Percentiles rank a stretch among this genome's conserved stretches.
These are phyloP conservation scores for Euphorbia pulcherrima DNA, from an alignment of 345 rosid species.

Conservation along the genomic window DNA sequence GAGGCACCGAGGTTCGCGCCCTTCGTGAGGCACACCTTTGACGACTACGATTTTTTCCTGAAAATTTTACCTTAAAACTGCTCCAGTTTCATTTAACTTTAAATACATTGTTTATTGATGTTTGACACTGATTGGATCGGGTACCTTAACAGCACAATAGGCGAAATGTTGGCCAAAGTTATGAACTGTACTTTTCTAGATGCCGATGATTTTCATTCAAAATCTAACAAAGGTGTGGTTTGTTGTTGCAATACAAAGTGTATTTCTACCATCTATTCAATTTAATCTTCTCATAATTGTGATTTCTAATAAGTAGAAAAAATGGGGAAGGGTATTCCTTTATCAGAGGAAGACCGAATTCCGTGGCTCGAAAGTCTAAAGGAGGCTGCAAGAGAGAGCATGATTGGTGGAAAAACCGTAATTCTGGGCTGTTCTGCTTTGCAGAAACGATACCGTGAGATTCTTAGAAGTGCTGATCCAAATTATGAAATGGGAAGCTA, in stretches of 20 bases:
- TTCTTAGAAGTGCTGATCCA: slow-evolving; percentile 61
- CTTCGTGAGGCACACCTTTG: too few relatives aligned
- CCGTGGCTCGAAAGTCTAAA: slow-evolving; percentile 73
- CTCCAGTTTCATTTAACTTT: background rate
- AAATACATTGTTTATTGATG: too few relatives aligned
- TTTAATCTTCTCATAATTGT: too few relatives aligned
- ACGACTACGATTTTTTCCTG: too few relatives aligned
- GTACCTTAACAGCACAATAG: slow-evolving; percentile 56
- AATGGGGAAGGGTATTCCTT: slow-evolving; percentile 67
- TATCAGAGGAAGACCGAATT: slow-evolving; percentile 66
- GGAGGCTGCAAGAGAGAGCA: slow-evolving; percentile 37
- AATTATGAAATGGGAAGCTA: slow-evolving; percentile 40
- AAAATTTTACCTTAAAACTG: too few relatives aligned
- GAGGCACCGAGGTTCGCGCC: too few relatives aligned
- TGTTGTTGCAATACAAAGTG: background rate
- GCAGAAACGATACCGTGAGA: slow-evolving; percentile 71
- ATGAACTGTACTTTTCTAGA: slow-evolving; percentile 63
- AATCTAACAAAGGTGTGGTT: slow-evolving; percentile 63
- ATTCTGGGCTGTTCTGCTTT: slow-evolving; percentile 78
- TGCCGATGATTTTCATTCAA: slow-evolving; percentile 81
- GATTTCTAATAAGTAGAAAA: slow-evolving; percentile 55
- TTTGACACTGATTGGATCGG: background rate
- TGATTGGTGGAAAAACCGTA: slow-evolving; percentile 34
- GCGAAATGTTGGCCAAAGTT: slow-evolving; percentile 50
- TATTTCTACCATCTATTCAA: too few relatives aligned